Conservation (phyloP, 106 monocot species). For the Cymbidium sinense region DNA sequence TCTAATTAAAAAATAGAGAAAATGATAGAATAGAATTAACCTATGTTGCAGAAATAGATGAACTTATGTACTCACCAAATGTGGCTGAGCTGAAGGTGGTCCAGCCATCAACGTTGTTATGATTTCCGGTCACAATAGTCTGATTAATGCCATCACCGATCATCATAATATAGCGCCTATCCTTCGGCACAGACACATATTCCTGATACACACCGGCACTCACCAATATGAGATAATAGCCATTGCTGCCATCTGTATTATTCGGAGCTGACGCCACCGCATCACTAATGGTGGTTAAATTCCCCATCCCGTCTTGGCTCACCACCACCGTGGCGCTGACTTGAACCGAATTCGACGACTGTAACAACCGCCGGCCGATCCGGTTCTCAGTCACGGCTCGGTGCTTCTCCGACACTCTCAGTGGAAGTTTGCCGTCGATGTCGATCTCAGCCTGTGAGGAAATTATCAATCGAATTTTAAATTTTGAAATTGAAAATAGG, state of each 20-base stretch:
- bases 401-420: constrained; percentile 20
- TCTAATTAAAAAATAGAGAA: too few relatives aligned
- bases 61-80: constrained; percentile 19
- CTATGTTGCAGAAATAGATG: not conserved
- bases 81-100: constrained; percentile 61
- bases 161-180: constrained; percentile 62
- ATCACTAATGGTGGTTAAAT: constrained; percentile 41
- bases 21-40: too few relatives aligned
- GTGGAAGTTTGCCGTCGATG: constrained; percentile 12
- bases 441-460: not conserved
- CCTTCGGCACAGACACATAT: constrained; percentile 40
- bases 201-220: constrained; percentile 51
- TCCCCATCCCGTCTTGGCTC: constrained; percentile 36
- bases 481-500: not conserved
- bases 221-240: constrained; percentile 53
- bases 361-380: constrained; percentile 26
- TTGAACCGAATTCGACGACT: constrained; percentile 19
- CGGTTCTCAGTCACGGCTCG: constrained; percentile 24
- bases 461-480: not conserved
- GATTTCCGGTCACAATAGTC: constrained; percentile 58
- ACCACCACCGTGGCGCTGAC: constrained; percentile 35
- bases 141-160: constrained; percentile 58
- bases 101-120: constrained; percentile 44
- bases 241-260: constrained; percentile 24
- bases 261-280: constrained; percentile 50